A percentile compares a stretch with the other conserved stretches of the same genome.
phyloP scores from a whole-genome alignment of 176 grass and related monocot species.

The Carex parvula region DNA sequence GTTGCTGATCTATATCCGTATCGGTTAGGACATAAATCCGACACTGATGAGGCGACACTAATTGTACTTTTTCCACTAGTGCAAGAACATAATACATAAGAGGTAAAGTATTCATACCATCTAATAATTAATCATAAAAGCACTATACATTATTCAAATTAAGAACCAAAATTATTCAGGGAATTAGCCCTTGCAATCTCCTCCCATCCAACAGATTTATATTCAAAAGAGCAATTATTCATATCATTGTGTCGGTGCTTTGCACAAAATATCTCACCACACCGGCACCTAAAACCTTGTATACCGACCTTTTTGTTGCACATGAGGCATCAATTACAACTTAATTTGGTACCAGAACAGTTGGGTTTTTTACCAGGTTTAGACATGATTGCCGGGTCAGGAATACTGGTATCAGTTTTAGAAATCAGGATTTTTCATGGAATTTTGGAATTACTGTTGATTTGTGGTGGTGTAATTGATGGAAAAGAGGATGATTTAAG shows the following conservation, averaged over 20 bases:
- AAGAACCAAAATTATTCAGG: neutral
- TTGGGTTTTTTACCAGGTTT: constrained; percentile 1
- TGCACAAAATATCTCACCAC: constrained; percentile 43
- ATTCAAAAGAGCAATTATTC: constrained; percentile 48
- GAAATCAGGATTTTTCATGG: constrained; percentile 14
- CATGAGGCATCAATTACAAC: constrained; percentile 36
- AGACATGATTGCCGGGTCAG: neutral
- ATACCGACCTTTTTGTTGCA: constrained; percentile 42
- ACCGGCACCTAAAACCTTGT: constrained; percentile 42
- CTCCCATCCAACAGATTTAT: constrained; percentile 41
- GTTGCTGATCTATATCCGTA: no score
- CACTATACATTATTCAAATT: no score
- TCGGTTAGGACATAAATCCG: no score
- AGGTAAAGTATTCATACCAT: no score
- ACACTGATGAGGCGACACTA: no score
- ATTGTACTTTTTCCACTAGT: no score
- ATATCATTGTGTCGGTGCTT: constrained; percentile 43
- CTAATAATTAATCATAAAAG: no score
- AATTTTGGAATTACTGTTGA: constrained; percentile 23
- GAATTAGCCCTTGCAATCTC: constrained; percentile 53
- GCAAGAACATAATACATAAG: no score
- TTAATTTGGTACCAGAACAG: constrained; percentile 17
- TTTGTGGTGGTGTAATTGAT: constrained; percentile 21
- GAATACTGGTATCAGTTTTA: constrained; percentile 20
- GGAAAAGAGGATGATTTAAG: constrained; percentile 41